Base-by-base conservation (phyloP, 208 protist genomes). In the Trypanosoma cruzi region DNA sequence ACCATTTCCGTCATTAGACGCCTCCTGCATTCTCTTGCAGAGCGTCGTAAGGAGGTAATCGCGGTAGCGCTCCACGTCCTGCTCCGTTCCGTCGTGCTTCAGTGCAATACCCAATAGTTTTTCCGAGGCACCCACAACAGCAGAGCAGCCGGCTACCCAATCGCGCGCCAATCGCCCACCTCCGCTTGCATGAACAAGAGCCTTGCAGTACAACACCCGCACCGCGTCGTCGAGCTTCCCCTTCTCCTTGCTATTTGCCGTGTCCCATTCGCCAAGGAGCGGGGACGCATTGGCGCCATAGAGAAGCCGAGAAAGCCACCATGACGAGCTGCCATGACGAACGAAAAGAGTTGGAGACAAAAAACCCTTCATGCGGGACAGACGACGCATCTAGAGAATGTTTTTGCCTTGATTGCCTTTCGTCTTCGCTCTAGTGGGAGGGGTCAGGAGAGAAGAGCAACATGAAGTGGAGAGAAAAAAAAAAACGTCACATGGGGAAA, bases 191-290 rank as follows among this genome's bases (percentile, higher is more conserved):
- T 89, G 78, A 42, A 94, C 69, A 40, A 93, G 80, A 16, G 90
- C 90, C 68, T 92, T 90, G 71, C 87, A 93, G 76, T 96, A 96
- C 16, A 89, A 71, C 64, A 87, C 80, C 5, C 77, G 84, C 36
- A 52, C 37, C 36, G 18, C 44, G 18, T 42, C 13, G 2, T 57
- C 22, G 4, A 53, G 42, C n/a, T 49, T 28, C 20, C 1, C 24
- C 22, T 80, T 74, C 13, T 68, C 70, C 26, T 75, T 74, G 28
- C 72, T 73, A 44, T 65, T 76, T 24, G 75, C 53, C 49, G 73
- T 75, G 48, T 53, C 72, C 58, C 60, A 75, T 56, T 61, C 73
- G 24, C 86, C 90, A 46, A 93, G 79, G 50, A 79, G 66, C 29
- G 87, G 86, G 0, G 79, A 78, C 20, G 64, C 64, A 18, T 70